Base-by-base conservation (phyloP, 257 asterid genomes). In the Gentiana straminea region DNA sequence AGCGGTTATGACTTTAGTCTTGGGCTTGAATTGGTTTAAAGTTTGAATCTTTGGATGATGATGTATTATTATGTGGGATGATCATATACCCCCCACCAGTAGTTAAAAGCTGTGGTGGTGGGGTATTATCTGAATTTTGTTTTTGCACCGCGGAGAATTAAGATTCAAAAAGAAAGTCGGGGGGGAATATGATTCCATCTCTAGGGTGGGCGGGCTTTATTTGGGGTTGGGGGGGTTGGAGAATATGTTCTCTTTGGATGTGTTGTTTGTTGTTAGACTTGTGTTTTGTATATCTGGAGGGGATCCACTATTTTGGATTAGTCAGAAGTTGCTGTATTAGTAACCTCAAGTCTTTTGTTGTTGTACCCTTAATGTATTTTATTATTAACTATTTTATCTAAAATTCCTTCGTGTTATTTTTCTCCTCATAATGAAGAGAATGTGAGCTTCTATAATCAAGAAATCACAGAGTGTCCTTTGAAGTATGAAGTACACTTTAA, bases 201-300 rank as follows among this genome's bases (percentile, higher is more conserved):
- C 59, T 35, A 45, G 49, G 63, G 46, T 53, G 55, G 57, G 37
- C 12, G 55, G 60, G 65, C 57, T 49, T 2, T 45, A 46, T 5
- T 47, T 50, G 63, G 58, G 63, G 51, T 55, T 37, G 49, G 1
- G 15, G 13, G 61, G 43, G 34, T 45, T 36, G 66, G 60, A 60
- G 66, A 67, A 47, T 66, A 65, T 54, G 65, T 53, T 66, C 62
- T 60, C 57, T 59, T 54, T 51, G 38, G 24, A 24, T 24, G 24
- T 24, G 24, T 24, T 59, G 47, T 41, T 41, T 5, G 7, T 41
- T 5, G 7, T 41, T 60, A 54, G 61, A 53, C 67, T 62, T 52
- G 15, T 36, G 64, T 58, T 67, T 47, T 79, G 84, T 73, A 71
- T 47, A 81, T 80, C 81, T 77, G 68, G 68, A 66, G 68, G 61